Evolutionary conservation across 139 green algal genomes (phyloP), one percentile per base, ranked within the genome.

Genomic region (Chlamydomonas eustigma): DNA sequence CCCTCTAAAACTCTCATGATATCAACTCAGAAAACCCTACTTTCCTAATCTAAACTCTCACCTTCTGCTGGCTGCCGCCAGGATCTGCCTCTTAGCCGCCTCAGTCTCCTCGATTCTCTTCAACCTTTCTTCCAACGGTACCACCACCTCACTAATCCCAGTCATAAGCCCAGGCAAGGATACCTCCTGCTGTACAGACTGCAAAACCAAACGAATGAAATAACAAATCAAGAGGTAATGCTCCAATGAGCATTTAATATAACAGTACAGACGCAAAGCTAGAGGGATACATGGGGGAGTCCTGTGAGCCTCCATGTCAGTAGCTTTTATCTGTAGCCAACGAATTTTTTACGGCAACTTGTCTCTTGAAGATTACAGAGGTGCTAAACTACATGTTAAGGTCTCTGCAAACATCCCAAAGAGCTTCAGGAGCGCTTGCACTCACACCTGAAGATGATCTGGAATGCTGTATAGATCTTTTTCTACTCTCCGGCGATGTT

Each of bases 61-160:
- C 77, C 73, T n/a, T 8, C 69, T 58, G 2, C 58, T 64, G 1
- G 50, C 50, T 2, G 51, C 31, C 18, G 51, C 81, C 66, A 97
- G 86, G 64, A 97, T 73, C 5, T 50, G 24, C 65, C 77, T 76
- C 78, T 97, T 97, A n/a, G 88, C 87, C 0, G 51, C 68, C 80
- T 97, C 92, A 0, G 89, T 96, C 33, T 90, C 90, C 75, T 97
- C 92, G 18, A 97, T 96, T 78, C 94, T 95, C 4, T 76, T 76
- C 70, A 97, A 76, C 78, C 92, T 90, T 39, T 87, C 85, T 25
- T 91, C 80, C 51, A 93, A 76, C 3, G 83, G 77, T 24, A 97
- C 77, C 38, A 86, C 76, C 22, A 97, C 91, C 78, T 97, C 92
- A 1, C 83, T 83, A 32, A 97, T 93, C 39, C 89, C 90, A 0